These are phyloP conservation scores for Sextonia rubra DNA, from an alignment of 164 flowering plant species.

Conservation along the genomic window DNA sequence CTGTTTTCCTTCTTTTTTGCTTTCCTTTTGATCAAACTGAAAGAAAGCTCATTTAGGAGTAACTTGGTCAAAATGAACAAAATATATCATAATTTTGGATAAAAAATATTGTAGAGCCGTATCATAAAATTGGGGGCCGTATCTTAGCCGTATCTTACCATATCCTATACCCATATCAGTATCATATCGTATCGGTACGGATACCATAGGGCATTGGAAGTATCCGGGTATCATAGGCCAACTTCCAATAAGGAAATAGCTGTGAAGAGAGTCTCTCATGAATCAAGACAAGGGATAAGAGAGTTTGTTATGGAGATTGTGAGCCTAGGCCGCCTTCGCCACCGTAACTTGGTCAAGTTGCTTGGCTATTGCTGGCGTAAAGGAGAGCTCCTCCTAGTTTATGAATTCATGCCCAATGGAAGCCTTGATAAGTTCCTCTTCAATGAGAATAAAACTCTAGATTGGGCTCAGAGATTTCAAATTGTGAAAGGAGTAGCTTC, in stretches of 20 bases:
- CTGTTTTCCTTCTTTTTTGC: too few relatives aligned
- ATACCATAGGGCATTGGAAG: too few relatives aligned
- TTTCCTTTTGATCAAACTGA: too few relatives aligned
- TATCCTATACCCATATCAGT: too few relatives aligned
- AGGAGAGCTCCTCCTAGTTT: not conserved
- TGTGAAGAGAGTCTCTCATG: conserved; percentile 23
- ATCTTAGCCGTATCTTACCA: too few relatives aligned
- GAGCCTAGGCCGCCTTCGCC: conserved; percentile 47
- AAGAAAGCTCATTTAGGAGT: too few relatives aligned
- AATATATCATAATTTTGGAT: too few relatives aligned
- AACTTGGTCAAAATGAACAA: too few relatives aligned
- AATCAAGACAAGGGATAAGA: conserved; percentile 23
- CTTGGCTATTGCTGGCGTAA: conserved; percentile 27
- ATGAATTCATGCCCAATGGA: conserved; percentile 57
- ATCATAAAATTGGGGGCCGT: too few relatives aligned
- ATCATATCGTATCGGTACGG: too few relatives aligned
- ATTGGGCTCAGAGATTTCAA: conserved; percentile 29
- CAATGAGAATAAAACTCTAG: conserved; percentile 29
- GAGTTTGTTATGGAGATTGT: conserved; percentile 19
- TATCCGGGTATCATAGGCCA: too few relatives aligned
- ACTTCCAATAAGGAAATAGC: conserved; percentile 13
- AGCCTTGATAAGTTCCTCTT: conserved; percentile 32
- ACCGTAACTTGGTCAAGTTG: conserved; percentile 43
- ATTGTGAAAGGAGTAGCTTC: conserved; percentile 38
- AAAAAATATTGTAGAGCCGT: too few relatives aligned